Evolutionary conservation across 108 stramenopile genomes (phyloP), one percentile per base, ranked within the genome.

Genomic region (Stephanodiscus minutulus): DNA sequence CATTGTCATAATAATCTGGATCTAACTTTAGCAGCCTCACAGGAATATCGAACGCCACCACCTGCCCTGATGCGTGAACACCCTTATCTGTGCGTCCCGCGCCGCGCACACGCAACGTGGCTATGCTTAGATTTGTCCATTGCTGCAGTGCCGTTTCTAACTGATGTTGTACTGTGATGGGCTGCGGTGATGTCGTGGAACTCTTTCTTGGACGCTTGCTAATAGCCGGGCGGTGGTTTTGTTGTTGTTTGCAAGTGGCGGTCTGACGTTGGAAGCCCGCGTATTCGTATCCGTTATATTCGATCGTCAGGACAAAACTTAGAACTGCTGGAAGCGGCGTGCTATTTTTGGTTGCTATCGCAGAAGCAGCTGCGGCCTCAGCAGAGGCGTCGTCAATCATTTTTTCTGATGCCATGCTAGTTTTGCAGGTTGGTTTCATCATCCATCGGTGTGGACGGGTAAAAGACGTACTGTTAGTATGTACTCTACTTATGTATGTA

Each of bases 51-150:
- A 89, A 77, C 10, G 81, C 88, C 21, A 93, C 82, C 11, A 93
- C 89, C 81, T 93, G 92, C 17, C 88, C 87, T 8, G 85, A 59
- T 13, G 92, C 92, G 73, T 93, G 92, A 0, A 93, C 92, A 0
- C 92, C 92, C 54, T 84, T 85, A 64, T 93, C 92, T 2, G 92
- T 93, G 33, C 92, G 76, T 11, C 92, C 88, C 0, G 89, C 88
- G 66, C 85, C 87, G 2, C 85, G 78, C 8, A 91, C 59, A 50
- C 85, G 72, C n/a, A 89, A 74, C 11, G 71, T 57, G 3, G 66
- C 66, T 41, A 81, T 8, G 28, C 74, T 69, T 25, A 77, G 54
- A 29, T 62, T 49, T 5, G 76, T 70, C 77, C 73, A 85, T 37
- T 73, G 59, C 2, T 83, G 46, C 21, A 93, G 44, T 37, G 88